phyloP scores from a whole-genome alignment of 169 alveolate species.

The Plasmodium reichenowi region DNA sequence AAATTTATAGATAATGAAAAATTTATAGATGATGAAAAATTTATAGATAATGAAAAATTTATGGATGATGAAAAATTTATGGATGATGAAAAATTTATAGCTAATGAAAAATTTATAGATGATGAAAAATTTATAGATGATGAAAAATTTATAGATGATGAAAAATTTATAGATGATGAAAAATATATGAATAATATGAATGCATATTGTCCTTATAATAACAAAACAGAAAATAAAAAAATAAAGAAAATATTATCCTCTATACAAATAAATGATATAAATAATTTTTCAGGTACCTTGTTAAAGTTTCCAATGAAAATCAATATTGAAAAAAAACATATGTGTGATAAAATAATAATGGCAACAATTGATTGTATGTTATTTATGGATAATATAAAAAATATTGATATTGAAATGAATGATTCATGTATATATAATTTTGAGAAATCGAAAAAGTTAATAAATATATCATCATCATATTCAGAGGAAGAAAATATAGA shows the following conservation, averaged over 20 bases:
- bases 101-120: not conserved
- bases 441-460: not conserved
- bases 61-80: slow-evolving; percentile 1
- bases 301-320: slow-evolving; percentile 19
- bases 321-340: not conserved
- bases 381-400: slow-evolving; percentile 14
- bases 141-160: not conserved
- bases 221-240: not conserved
- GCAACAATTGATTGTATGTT: slow-evolving; percentile 25
- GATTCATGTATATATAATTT: slow-evolving; percentile 12
- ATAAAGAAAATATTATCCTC: slow-evolving; percentile 21
- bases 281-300: slow-evolving; percentile 39
- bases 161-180: not conserved
- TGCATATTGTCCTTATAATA: no score
- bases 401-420: slow-evolving; percentile 30
- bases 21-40: not conserved
- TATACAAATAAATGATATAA: slow-evolving; percentile 6
- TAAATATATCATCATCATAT: slow-evolving; percentile 9
- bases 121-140: not conserved
- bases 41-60: not conserved
- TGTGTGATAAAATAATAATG: slow-evolving; percentile 26
- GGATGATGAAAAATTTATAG: not conserved
- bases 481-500: slow-evolving; percentile 5
- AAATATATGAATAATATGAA: no score
- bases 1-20: not conserved